phyloP scores from a whole-genome alignment of 1,139 yeast genomes.

The Geotrichum cucujoidarum region DNA sequence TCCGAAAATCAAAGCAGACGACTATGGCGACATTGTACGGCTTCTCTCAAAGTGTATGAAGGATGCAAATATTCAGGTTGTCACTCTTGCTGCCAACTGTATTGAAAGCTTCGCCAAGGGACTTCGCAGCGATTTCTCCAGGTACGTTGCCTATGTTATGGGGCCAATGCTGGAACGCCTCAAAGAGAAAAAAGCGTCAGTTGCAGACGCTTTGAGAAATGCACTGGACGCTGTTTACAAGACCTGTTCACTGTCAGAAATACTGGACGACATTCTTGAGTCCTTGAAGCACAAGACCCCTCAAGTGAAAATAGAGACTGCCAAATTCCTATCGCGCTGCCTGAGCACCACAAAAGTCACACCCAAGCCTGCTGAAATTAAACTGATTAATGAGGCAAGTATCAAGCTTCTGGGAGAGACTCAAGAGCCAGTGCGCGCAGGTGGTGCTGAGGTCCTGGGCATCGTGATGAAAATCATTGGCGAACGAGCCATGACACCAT shows the following conservation, averaged over 20 bases:
- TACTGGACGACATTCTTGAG: slow-evolving; percentile 56
- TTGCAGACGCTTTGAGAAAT: slow-evolving; percentile 59
- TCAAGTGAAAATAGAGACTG: slow-evolving; percentile 67
- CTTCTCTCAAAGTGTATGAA: slow-evolving; percentile 67
- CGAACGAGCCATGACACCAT: slow-evolving; percentile 56
- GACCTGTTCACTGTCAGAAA: slow-evolving; percentile 43
- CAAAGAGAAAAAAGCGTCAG: slow-evolving; percentile 80
- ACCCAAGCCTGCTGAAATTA: slow-evolving; percentile 53
- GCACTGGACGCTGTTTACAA: slow-evolving; percentile 64
- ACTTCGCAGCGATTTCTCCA: slow-evolving; percentile 50
- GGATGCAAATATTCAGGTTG: slow-evolving; percentile 90
- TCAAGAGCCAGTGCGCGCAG: slow-evolving; percentile 77
- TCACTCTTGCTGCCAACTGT: slow-evolving; percentile 71
- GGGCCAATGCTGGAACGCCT: slow-evolving; percentile 71
- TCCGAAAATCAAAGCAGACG: slow-evolving; percentile 51
- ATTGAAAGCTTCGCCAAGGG: slow-evolving; percentile 63
- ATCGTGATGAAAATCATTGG: slow-evolving; percentile 79
- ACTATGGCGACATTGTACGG: slow-evolving; percentile 58
- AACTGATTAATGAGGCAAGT: slow-evolving; percentile 50
- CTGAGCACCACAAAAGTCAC: slow-evolving; percentile 47
- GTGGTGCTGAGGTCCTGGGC: slow-evolving; percentile 76
- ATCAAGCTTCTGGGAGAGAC: slow-evolving; percentile 70
- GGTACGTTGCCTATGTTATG: slow-evolving; percentile 52
- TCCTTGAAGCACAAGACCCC: slow-evolving; percentile 78
- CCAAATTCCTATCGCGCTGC: slow-evolving; percentile 61